Conservation (phyloP, 2,329 filamentous ascomycete species). For the Xylaria sp. region DNA sequence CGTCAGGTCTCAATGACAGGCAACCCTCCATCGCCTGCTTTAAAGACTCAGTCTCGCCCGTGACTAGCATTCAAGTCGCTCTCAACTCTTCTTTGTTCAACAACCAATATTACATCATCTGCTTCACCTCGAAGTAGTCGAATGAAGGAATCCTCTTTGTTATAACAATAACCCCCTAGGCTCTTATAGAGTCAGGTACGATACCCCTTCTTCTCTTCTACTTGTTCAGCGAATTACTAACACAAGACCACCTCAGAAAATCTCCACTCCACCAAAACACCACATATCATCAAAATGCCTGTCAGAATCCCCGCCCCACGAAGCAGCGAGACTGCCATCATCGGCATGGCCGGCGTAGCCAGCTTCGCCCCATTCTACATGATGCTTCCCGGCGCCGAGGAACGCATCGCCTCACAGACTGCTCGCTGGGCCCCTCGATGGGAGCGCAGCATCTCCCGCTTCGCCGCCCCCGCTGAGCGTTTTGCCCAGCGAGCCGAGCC, state of each 20-base stretch:
- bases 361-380: constrained; percentile 68
- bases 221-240: constrained; percentile 11
- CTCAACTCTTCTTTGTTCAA: constrained; percentile 23
- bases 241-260: constrained; percentile 24
- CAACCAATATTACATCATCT: constrained; percentile 27
- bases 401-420: constrained; percentile 64
- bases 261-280: constrained; percentile 35
- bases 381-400: constrained; percentile 65
- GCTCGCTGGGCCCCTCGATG: constrained; percentile 68
- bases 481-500: constrained; percentile 62
- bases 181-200: constrained; percentile 38
- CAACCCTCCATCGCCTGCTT: constrained; percentile 26
- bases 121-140: constrained; percentile 24
- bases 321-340: constrained; percentile 61
- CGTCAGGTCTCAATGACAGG: constrained; percentile 14
- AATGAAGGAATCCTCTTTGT: constrained; percentile 33
- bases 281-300: constrained; percentile 56
- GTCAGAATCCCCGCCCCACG: constrained; percentile 62
- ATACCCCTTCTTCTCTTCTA: neutral
- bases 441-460: constrained; percentile 67
- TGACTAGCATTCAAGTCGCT: neutral
- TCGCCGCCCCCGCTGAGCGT: constrained; percentile 59
- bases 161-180: constrained; percentile 32
- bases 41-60: constrained; percentile 27
- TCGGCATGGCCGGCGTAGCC: constrained; percentile 63